Base-by-base conservation (phyloP, 1,284 basidiomycete species). In the Ustilago nuda region DNA sequence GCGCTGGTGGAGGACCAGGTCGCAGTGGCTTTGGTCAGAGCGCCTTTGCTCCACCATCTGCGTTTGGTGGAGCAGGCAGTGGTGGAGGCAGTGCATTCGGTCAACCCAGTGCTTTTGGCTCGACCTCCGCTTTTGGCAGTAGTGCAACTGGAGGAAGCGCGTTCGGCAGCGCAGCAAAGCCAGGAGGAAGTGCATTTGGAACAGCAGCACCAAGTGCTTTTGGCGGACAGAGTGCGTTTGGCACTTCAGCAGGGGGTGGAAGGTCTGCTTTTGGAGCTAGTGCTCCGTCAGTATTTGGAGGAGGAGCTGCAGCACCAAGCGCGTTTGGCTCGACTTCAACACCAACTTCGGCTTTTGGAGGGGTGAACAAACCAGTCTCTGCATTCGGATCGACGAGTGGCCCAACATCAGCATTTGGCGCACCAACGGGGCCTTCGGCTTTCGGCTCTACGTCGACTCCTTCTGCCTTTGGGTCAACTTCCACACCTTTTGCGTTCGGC, bases 11-110 rank as follows among this genome's bases (percentile, higher is more conserved):
- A n/a, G 59, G 54, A n/a, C 19, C 54, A 17, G 54, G 55, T 1
- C n/a, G 66, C 7, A 56, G 59, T 48, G 73, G 73, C 0, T 76
- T 76, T 39, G 73, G 73, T 0, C 73, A 76, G 56, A 67, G 64
- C n/a, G 65, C 68, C 4, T 76, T 76, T 46, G 73, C 65, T 13
- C 57, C 73, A 0, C 65, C 73, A 2, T 71, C 73, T 2, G 73
- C 73, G 2, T 76, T 76, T 35, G 72, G 72, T 36, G 61, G 67
- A 32, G 61, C 56, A 3, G 59, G 39, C 2, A 55, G 54, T 7
- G 58, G 58, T 7, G 66, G 55, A 12, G 63, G 59, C 0, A 70
- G 57, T 17, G 61, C 71, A 0, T 77, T 77, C 19, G 76, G 71
- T 1, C 72, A 71, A 30, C 32, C 67, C 1, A 67, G 61, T 41